Evolutionary conservation across 148 eudicot species (phyloP), one percentile per base, ranked within the genome.

Genomic region (Rhododendron ovatum): DNA sequence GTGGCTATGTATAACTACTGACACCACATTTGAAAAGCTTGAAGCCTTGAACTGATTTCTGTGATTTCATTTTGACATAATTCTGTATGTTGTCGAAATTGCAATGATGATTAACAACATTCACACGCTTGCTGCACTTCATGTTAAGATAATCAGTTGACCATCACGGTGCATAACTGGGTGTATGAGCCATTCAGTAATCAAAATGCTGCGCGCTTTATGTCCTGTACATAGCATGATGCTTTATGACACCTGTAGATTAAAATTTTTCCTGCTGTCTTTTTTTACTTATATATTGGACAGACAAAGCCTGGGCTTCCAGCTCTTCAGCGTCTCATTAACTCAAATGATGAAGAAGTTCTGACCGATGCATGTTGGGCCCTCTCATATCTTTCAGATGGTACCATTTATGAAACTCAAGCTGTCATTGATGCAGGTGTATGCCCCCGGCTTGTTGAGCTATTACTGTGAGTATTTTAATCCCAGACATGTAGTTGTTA

Each of bases 291-390:
- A 63, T 61, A 74, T 17, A 5, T 74, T 82, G 24, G 30, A 37
- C 85, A 91, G 93, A 86, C 82, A 84, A 91, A 71, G 80, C 93
- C 92, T 41, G 93, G 90, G 15, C 91, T 91, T 61, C 91, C 92
- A 22, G 87, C 87, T n/a, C 91, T 91, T 84, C 79, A 77, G 81
- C 88, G 35, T 24, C 93, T 91, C 85, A 82, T 90, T 83, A 89
- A 87, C 83, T 88, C 90, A 57, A 88, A 81, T 85, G 93, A 91
- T 82, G 93, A 91, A 87, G 93, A 91, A 88, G 89, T 91, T 3
- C 84, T 91, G 82, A 91, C 91, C 0, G 90, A 91, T 88, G 91
- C 91, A 53, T 91, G 92, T 77, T 91, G 92, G 92, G 92, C 92
- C 12, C 87, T 91, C 24, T 91, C 93, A 12, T 91, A 91, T 82